Evolutionary conservation across 768 basidiomycete genomes (phyloP).

Genomic region (Mycena filopes): DNA sequence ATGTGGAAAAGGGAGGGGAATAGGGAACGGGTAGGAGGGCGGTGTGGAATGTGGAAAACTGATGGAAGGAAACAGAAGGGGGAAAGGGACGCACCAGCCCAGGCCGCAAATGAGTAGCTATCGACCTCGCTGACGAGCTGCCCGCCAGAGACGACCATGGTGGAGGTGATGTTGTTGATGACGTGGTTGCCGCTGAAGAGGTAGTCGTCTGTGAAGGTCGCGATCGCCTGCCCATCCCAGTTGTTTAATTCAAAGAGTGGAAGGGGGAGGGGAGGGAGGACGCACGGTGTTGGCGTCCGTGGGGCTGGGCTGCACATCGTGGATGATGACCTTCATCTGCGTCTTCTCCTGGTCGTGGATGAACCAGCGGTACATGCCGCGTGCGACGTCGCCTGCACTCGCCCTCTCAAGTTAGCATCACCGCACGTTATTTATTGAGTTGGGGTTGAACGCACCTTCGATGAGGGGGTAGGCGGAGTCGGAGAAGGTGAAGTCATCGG

Average conservation of each 20-base stretch:
- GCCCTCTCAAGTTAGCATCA: background rate
- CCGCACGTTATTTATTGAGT: background rate
- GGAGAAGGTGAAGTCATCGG: slow-evolving; percentile 13
- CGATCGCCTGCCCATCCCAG: slow-evolving; percentile 1
- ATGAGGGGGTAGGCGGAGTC: slow-evolving; percentile 17
- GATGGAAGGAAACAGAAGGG: background rate
- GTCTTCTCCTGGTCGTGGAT: slow-evolving; percentile 16
- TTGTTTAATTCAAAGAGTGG: background rate
- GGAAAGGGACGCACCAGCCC: slow-evolving; percentile 11
- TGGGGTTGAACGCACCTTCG: slow-evolving; percentile 1
- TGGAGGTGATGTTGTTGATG: slow-evolving; percentile 26
- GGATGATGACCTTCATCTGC: slow-evolving; percentile 21
- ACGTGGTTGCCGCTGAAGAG: slow-evolving; percentile 16
- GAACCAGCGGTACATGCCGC: slow-evolving; percentile 23
- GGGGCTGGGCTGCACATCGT: slow-evolving; percentile 13
- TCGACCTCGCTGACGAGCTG: slow-evolving; percentile 10
- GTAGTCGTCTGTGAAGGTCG: slow-evolving; percentile 21
- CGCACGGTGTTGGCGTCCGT: slow-evolving; percentile 5
- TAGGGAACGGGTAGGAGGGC: too few relatives aligned
- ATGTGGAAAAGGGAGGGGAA: too few relatives aligned
- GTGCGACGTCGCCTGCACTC: slow-evolving; percentile 11
- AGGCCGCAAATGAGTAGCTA: slow-evolving; percentile 16
- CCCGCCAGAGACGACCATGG: background rate
- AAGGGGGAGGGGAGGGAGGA: too few relatives aligned
- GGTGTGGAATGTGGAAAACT: background rate